Base-by-base conservation (phyloP, 768 basidiomycete species). In the Clathrus columnatus region DNA sequence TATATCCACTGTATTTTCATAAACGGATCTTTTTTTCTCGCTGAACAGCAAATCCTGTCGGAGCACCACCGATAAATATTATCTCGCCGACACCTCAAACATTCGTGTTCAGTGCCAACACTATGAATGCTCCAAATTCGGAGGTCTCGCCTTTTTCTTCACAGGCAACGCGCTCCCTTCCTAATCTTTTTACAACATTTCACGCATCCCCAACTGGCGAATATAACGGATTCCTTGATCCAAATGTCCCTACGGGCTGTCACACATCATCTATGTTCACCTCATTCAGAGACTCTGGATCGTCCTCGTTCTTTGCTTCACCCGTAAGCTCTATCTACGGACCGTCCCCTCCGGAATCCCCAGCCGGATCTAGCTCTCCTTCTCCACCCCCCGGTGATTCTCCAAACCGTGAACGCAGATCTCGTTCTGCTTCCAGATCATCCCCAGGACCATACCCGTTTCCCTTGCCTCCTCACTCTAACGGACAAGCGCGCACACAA, bases 401-500 rank as follows among this genome's bases (percentile, higher is more conserved):
- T 44, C 24, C 51, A 26, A 26, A 14, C 23, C 20, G 51, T 21
- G 51, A 52, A 41, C 36, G 27, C 20, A 30, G 36, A 52, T 20
- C 46, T 16, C 42, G 51, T 20, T 53, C 51, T 20, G 21, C 26
- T 3, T 53, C 54, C 26, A 20, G n/a, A 18, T 55, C 54, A 14
- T 55, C 54, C 4, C 54, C 54, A 17, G 54, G 45, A 18, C 54
- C 54, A n/a, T 55, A 55, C 20, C 54, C 54, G 17, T 47, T 36
- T 17, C 54, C 54, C 16, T 30, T 55, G 17, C 54, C 54, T 4
- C 54, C 54, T 11, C 46, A 55, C 28, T 55, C 54, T 16, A 55
- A 55, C n/a, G 54, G 54, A 14, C 54, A 55, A 55, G 54, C 48
- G n/a, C 54, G 54, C n/a, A 55, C 54, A 24, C 54, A 55, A 32